Evolutionary conservation across 495 filamentous ascomycete species (phyloP), one percentile per base, ranked within the genome.

Genomic region (Aspergillus haitiensis): DNA sequence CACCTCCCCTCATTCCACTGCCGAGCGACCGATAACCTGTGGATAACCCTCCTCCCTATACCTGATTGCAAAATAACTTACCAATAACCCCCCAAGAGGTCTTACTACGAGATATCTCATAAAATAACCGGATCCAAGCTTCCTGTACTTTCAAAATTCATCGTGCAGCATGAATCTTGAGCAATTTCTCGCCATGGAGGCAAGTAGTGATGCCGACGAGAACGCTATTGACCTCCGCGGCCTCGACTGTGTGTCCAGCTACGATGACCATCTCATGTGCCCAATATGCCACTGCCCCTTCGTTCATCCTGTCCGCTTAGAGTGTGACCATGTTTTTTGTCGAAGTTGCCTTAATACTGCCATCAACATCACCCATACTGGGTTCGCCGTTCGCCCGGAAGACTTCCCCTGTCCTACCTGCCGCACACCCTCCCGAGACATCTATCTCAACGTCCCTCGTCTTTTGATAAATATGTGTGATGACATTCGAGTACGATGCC

Each of bases 231-330:
- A 96, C 67, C 76, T 91, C 53, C 82, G 88, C 57, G 68, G 78
- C 16, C 79, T 96, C 57, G 88, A 91, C 37, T 91, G 93, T 70
- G 78, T 87, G 52, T 79, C 78, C 18, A 67, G 74, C 34, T 83
- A 88, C 59, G 91, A 95, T 71, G 82, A 87, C 60, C 90, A 92
- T 60, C 82, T 95, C 15, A 83, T 91, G 72, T 96, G 91, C 62
- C 83, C 90, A 8, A 92, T 96, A 55, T 96, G 91, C 69, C 88
- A 86, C 61, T 85, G 84, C 32, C 84, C 91, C 11, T 88, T 92
- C 53, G 75, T 91, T 37, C 72, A 83, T 13, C 90, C 91, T 0
- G 78, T 90, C n/a, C 85, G 83, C 44, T 82, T 92, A 18, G 71
- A 78, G 56, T 96, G 91, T 67, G 89, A 86, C 53, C 86, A 89